Evolutionary conservation across 306 rosid species (phyloP).

Genomic region (Lablab purpureus): DNA sequence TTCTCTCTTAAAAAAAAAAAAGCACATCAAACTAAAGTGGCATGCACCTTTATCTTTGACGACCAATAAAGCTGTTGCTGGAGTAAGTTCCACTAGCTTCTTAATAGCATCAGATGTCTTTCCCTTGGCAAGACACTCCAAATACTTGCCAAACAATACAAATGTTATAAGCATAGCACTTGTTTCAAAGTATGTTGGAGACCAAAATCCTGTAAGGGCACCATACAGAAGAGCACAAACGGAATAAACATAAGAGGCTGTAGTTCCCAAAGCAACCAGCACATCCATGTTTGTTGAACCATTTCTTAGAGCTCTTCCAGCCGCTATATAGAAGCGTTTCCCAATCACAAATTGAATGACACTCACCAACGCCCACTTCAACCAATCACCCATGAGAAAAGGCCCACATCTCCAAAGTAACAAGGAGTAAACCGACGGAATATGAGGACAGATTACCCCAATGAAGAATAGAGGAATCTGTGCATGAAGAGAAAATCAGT

Average conservation of each 20-base stretch:
- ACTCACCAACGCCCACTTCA: conserved; percentile 86
- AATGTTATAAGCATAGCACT: conserved; percentile 95
- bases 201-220: conserved; percentile 88
- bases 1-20: conserved; percentile 25
- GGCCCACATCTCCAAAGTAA: conserved; percentile 92
- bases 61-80: conserved; percentile 78
- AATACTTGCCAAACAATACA: conserved; percentile 88
- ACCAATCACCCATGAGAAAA: conserved; percentile 86
- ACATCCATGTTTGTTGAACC: conserved; percentile 98
- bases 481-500: conserved; percentile 35
- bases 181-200: conserved; percentile 91
- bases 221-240: conserved; percentile 89
- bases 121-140: conserved; percentile 93
- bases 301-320: conserved; percentile 89
- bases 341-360: conserved; percentile 85
- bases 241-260: conserved; percentile 88
- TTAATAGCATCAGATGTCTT: conserved; percentile 96
- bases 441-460: conserved; percentile 80
- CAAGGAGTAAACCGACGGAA: conserved; percentile 72
- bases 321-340: conserved; percentile 87
- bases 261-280: conserved; percentile 92
- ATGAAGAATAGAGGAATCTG: conserved; percentile 84
- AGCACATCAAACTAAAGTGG: conserved; percentile 20
- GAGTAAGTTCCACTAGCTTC: conserved; percentile 86
- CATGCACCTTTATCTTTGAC: conserved; percentile 73